phyloP scores from a whole-genome alignment of 176 grass and related monocot species.

The Aegilops bicornis region DNA sequence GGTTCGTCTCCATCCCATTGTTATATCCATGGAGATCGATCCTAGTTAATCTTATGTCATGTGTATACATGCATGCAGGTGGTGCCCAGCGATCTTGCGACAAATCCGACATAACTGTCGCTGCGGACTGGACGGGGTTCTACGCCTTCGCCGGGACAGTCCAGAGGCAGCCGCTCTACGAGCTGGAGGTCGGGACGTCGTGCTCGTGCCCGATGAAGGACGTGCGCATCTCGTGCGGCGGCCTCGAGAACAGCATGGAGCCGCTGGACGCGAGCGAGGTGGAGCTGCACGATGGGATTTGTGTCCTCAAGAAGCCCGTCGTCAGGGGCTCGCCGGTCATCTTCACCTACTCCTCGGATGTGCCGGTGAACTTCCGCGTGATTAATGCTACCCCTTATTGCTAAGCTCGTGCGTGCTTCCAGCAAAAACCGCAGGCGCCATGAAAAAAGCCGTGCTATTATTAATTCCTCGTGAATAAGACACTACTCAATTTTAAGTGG shows the following conservation, averaged over 20 bases:
- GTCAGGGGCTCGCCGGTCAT: neutral
- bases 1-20: neutral
- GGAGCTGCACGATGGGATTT: neutral
- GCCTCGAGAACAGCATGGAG: slow-evolving; percentile 44
- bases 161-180: slow-evolving; percentile 38
- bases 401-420: neutral
- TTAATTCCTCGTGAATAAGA: no score
- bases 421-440: no score
- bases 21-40: neutral
- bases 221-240: slow-evolving; percentile 40
- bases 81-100: neutral
- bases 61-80: neutral
- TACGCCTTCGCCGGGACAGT: neutral
- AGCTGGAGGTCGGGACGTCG: slow-evolving; percentile 27
- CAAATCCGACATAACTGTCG: slow-evolving; percentile 25
- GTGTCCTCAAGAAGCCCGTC: slow-evolving; percentile 16
- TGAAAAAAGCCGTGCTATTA: no score
- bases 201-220: slow-evolving; percentile 40
- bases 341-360: slow-evolving; percentile 11
- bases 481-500: no score
- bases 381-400: neutral
- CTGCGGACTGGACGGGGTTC: slow-evolving; percentile 22
- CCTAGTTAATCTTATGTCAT: neutral
- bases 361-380: slow-evolving; percentile 16
- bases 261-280: slow-evolving; percentile 24